Percentiles rank a stretch among this genome's conserved stretches.
Evolutionary conservation across 129 eudicot genomes (phyloP).

Genomic region (Flaveria linearis): DNA sequence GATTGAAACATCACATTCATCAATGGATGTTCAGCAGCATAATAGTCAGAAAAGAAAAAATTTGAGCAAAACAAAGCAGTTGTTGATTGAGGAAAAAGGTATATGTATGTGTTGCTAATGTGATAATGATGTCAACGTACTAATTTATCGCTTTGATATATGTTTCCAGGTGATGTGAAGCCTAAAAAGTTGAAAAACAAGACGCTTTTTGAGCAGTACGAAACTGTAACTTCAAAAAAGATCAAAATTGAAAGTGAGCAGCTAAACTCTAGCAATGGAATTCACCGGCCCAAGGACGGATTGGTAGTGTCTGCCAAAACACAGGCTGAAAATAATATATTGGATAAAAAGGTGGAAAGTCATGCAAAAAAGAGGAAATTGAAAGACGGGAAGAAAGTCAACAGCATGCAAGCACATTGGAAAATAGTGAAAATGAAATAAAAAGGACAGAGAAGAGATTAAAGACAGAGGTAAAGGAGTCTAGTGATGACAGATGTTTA

Average conservation of each 20-base stretch:
- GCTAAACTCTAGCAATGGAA: constrained; percentile 33
- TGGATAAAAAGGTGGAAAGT: constrained; percentile 38
- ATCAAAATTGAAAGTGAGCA: constrained; percentile 40
- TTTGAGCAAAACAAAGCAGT: constrained; percentile 44
- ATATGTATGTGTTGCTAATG: constrained; percentile 10
- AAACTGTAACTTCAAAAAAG: constrained; percentile 32
- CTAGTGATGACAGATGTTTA: constrained; percentile 15
- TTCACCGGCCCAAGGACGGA: constrained; percentile 32
- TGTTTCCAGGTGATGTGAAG: constrained; percentile 54
- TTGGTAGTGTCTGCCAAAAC: constrained; percentile 41
- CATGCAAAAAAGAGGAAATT: constrained; percentile 65
- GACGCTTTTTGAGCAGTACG: constrained; percentile 43
- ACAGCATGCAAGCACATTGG: constrained; percentile 26
- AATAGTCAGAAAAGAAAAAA: constrained; percentile 37
- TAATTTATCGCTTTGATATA: constrained; percentile 10
- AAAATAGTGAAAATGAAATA: constrained; percentile 37
- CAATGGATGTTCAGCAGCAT: constrained; percentile 34
- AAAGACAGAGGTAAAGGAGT: constrained; percentile 43
- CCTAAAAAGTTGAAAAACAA: constrained; percentile 46
- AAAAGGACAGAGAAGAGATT: constrained; percentile 51
- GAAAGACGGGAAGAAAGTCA: constrained; percentile 52
- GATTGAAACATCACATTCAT: constrained; percentile 34
- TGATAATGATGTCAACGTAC: constrained; percentile 18
- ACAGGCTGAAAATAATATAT: constrained; percentile 34
- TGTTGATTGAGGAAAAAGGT: constrained; percentile 30